These are phyloP conservation scores for Pseudoneurospora amorphoporcata DNA, from an alignment of 495 filamentous ascomycete genomes.

Conservation along the genomic window DNA sequence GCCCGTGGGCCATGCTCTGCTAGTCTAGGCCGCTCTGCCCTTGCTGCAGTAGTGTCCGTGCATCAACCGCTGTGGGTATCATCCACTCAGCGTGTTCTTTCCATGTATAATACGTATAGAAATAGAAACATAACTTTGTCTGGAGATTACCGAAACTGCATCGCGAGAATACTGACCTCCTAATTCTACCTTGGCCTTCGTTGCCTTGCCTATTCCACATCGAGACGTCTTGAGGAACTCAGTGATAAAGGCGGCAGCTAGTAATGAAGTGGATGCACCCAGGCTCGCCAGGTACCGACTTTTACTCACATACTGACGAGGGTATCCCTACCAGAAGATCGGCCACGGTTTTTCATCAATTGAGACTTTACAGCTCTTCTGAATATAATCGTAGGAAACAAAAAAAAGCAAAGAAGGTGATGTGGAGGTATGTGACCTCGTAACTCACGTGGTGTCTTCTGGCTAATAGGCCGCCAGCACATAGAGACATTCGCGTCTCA, in stretches of 20 bases:
- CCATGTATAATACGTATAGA: neutral
- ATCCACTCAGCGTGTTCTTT: neutral
- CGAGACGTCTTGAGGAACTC: neutral
- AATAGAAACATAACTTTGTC: neutral
- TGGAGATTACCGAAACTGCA: neutral
- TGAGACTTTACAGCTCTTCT: neutral
- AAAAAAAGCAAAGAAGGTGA: neutral
- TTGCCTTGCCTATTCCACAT: neutral
- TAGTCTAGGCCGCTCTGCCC: neutral
- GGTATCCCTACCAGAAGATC: neutral
- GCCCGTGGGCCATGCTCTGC: neutral
- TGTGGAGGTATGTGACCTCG: neutral
- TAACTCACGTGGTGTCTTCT: neutral
- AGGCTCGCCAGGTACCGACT: neutral
- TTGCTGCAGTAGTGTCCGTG: neutral
- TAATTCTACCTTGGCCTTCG: neutral
- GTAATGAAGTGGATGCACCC: neutral
- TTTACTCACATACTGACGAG: neutral
- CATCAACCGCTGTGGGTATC: neutral
- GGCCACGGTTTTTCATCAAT: neutral
- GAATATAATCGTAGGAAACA: neutral
- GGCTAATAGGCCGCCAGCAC: neutral
- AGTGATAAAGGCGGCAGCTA: neutral
- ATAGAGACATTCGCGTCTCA: neutral
- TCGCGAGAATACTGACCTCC: neutral